Evolutionary conservation across 345 rosid genomes (phyloP).

Genomic region (Bruguiera parviflora): DNA sequence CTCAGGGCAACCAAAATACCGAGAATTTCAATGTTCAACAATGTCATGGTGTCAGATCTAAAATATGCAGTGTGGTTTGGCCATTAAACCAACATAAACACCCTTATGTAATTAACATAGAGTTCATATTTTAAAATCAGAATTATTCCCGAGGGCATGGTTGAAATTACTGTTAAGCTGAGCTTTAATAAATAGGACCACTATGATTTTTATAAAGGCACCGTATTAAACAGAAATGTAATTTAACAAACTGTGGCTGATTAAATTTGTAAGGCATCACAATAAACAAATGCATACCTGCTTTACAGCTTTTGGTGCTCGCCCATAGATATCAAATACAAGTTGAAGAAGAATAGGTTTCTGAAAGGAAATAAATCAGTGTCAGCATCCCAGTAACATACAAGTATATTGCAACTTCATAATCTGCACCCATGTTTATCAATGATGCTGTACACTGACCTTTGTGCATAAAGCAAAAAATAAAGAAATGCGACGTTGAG

Average conservation of each 20-base stretch:
- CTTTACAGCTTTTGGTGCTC: slow-evolving; percentile 74
- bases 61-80: background rate
- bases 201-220: background rate
- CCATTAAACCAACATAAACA: background rate
- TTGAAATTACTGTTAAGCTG: background rate
- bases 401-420: background rate
- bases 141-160: background rate
- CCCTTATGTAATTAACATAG: background rate
- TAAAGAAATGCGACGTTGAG: slow-evolving; percentile 80
- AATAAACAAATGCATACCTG: slow-evolving; percentile 47
- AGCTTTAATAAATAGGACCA: background rate
- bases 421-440: background rate
- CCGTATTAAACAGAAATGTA: background rate
- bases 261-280: background rate
- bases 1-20: background rate
- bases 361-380: slow-evolving; percentile 39
- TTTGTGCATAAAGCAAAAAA: slow-evolving; percentile 91
- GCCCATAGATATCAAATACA: slow-evolving; percentile 67
- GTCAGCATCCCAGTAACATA: slow-evolving; percentile 26
- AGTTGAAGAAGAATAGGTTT: slow-evolving; percentile 81
- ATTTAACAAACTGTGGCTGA: background rate
- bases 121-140: background rate
- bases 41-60: background rate
- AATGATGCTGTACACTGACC: slow-evolving; percentile 39
- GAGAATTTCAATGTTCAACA: background rate